Base-by-base conservation (phyloP, 23 red algal species). In the Gracilaria caudata region DNA sequence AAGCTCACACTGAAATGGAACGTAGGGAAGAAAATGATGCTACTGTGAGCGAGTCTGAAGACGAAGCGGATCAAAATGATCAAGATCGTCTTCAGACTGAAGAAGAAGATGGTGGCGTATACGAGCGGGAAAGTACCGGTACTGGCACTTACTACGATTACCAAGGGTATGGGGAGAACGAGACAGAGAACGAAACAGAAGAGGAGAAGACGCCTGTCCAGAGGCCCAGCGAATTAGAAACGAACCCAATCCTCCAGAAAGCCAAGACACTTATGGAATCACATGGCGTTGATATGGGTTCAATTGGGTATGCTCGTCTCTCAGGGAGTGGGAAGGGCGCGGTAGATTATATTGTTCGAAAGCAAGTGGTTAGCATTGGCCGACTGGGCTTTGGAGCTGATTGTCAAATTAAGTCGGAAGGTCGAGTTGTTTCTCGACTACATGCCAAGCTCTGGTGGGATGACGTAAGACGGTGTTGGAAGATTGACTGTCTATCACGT, bases 251-350 rank as follows among this genome's bases (percentile, higher is more conserved):
- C 21, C 43, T 75, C 28, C 39, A 43, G 40, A 43, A 47, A 21
- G 70, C 70, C 6, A 47, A 16, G 3, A 45, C 4, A 19, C 70
- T 75, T 21, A 46, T 75, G 70, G 70, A 75, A 36, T 46, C 70
- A 49, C 77, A 77, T 37, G 73, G 85, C 34, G 85, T 78, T 41
- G 70, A 89, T 25, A 68, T 72, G n/a, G 51, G 64, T 38, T 55
- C 64, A 46, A 68, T 92, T 75, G 89, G 68, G n/a, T 93, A 93
- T 55, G 90, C 90, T 41, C 90, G 90, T 46, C 44, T 93, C 1
- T 26, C 55, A 17, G 75, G 90, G 13, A 57, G 55, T 54, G 90
- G 90, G 14, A 84, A 78, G 65, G 82, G 81, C 54, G 71, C 73
- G 17, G 73, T 76, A 24, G 90, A 93, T 43, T 93, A 93, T 73